Percentiles rank a stretch among this genome's conserved stretches.
phyloP scores from a whole-genome alignment of 495 filamentous ascomycete species.

The Rostrohypoxylon terebratum region DNA sequence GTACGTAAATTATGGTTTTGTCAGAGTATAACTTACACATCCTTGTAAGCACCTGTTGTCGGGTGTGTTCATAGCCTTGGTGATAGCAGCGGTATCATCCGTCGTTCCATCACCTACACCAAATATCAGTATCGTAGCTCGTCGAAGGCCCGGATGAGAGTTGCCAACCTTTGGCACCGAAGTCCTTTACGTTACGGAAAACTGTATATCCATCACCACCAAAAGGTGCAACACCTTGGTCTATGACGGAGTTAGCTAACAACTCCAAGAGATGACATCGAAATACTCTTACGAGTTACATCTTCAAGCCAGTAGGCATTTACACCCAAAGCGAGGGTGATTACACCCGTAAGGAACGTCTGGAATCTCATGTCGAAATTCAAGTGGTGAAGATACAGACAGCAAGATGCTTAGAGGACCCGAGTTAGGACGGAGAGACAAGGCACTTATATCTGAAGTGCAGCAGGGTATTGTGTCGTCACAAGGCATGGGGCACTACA shows the following conservation, averaged over 20 bases:
- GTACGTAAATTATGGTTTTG: neutral
- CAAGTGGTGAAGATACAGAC: slow-evolving; percentile 32
- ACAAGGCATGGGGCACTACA: slow-evolving; percentile 34
- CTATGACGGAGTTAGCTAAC: slow-evolving; percentile 38
- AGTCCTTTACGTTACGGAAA: slow-evolving; percentile 71
- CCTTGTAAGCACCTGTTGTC: slow-evolving; percentile 82
- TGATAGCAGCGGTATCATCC: slow-evolving; percentile 89
- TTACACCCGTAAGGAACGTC: slow-evolving; percentile 54
- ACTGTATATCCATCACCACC: slow-evolving; percentile 60
- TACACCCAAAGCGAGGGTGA: slow-evolving; percentile 52
- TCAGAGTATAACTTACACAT: slow-evolving; percentile 56
- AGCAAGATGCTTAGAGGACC: slow-evolving; percentile 25
- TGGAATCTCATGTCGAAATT: slow-evolving; percentile 54
- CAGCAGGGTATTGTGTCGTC: slow-evolving; percentile 35
- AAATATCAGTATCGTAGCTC: slow-evolving; percentile 23
- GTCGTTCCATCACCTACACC: slow-evolving; percentile 63
- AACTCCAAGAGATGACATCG: neutral
- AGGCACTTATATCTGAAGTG: slow-evolving; percentile 44
- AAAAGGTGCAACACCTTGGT: slow-evolving; percentile 63
- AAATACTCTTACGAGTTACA: slow-evolving; percentile 51
- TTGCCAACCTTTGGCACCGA: slow-evolving; percentile 65
- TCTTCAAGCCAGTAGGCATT: slow-evolving; percentile 61
- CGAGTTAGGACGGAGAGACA: slow-evolving; percentile 31
- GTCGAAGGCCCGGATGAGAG: neutral
- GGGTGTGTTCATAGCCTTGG: slow-evolving; percentile 77